Evolutionary conservation across 2,329 filamentous ascomycete genomes (phyloP).

Genomic region (Phaeosphaeriaceae sp.): DNA sequence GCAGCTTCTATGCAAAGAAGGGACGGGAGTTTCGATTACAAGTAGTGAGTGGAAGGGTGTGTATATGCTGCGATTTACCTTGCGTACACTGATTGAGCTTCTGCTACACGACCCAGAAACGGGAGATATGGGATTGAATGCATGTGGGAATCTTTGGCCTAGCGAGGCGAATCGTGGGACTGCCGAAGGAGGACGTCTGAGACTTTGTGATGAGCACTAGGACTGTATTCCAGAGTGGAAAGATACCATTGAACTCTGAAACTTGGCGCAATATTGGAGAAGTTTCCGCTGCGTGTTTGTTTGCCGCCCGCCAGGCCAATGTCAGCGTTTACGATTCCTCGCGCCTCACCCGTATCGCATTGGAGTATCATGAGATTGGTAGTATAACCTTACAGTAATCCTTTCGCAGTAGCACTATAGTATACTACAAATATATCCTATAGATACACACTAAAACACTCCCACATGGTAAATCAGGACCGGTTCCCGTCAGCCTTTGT

Average conservation of each 20-base stretch:
- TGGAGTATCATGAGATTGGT: too few relatives aligned
- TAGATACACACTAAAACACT: too few relatives aligned
- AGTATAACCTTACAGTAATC: too few relatives aligned
- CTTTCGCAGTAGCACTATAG: too few relatives aligned
- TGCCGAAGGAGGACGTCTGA: not conserved
- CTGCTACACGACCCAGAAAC: not conserved
- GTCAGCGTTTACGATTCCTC: too few relatives aligned
- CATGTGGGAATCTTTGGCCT: slow-evolving; percentile 5
- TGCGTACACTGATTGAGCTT: slow-evolving; percentile 1
- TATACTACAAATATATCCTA: too few relatives aligned
- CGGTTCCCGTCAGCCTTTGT: not conserved
- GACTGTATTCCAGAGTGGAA: not conserved
- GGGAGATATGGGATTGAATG: slow-evolving; percentile 4
- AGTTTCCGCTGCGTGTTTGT: too few relatives aligned
- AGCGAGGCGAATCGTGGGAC: not conserved
- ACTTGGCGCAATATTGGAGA: too few relatives aligned
- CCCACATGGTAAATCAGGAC: too few relatives aligned
- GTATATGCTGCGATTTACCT: slow-evolving; percentile 2
- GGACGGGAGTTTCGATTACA: not conserved
- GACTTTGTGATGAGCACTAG: not conserved
- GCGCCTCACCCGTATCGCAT: too few relatives aligned
- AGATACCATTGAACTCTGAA: not conserved
- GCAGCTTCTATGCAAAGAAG: slow-evolving; percentile 1
- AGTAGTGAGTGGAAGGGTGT: slow-evolving; percentile 2
- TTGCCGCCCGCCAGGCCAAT: too few relatives aligned